Evolutionary conservation across 257 asterid genomes (phyloP), one percentile per base, ranked within the genome.

Genomic region (Marsdenia floribunda): DNA sequence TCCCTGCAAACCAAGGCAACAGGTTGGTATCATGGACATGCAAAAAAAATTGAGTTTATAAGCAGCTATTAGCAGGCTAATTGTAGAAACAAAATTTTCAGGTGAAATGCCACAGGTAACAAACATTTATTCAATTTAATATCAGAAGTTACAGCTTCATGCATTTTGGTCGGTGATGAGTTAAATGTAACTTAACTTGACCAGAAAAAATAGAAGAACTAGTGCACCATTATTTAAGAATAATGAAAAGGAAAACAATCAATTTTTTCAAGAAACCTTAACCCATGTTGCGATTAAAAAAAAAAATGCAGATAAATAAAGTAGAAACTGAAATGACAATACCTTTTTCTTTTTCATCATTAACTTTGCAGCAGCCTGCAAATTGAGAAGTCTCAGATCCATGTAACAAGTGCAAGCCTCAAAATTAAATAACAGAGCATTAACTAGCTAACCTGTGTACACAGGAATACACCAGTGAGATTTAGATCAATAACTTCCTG

Each of bases 331-430:
- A 35, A 54, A 35, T 3, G 6, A 57, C 40, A 35, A 8, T 88
- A 95, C 98, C 98, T 95, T 92, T 88, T 76, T 95, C 91, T 95
- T 95, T 88, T 85, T 95, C 97, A 90, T 89, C 99, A 95, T 92
- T 75, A 95, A 50, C 82, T 90, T 95, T 68, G 99, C 96, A 68
- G 96, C 99, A n/a, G 97, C 97, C 97, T 94, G 89, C 65, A 89
- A 68, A 83, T 54, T 72, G 79, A 44, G 70, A 60, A 73, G 52
- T 65, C 5, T 78, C 68, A 83, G 75, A 83, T 50, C 76, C 77
- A 63, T 46, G 70, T 72, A 38, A 79, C 65, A 37, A 55, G 15
- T 47, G 47, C 46, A 52, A 69, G 59, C 50, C 71, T 47, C 26
- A n/a, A 50, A n/a, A 44, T 40, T 50, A 59, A 44, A 69, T 33